Percentiles rank a stretch among this genome's conserved stretches.
phyloP scores from a whole-genome alignment of 805 yeast species.

The Nakazawaea ernobii region DNA sequence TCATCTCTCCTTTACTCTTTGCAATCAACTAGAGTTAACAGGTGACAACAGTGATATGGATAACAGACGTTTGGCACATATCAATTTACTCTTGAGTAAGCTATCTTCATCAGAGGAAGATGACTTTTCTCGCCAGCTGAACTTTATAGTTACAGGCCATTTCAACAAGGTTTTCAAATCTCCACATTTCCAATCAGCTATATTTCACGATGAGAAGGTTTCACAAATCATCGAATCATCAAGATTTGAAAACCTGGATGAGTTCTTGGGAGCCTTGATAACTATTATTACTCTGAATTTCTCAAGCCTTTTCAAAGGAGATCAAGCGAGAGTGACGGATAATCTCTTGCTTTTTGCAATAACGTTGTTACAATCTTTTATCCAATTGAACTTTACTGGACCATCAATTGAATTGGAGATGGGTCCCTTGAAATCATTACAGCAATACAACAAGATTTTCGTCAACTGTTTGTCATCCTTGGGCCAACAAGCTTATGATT shows the following conservation, averaged over 20 bases:
- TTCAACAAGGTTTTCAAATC: constrained; percentile 3
- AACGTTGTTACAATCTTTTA: constrained; percentile 58
- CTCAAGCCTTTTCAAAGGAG: not conserved
- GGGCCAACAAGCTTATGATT: constrained; percentile 70
- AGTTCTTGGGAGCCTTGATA: not conserved
- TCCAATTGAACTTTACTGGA: constrained; percentile 80
- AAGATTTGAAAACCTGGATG: not conserved
- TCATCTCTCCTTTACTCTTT: not conserved
- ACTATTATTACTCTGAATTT: not conserved
- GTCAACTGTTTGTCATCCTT: constrained; percentile 41
- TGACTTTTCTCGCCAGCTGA: not conserved
- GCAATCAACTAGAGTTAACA: too few species aligned
- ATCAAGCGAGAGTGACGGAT: constrained; percentile 10
- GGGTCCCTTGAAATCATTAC: not conserved
- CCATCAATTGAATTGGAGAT: constrained; percentile 47
- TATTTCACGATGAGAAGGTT: not conserved
- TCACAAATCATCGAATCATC: not conserved
- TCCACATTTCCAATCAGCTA: not conserved
- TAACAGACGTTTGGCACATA: not conserved
- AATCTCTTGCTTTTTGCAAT: constrained; percentile 38
- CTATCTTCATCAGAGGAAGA: not conserved
- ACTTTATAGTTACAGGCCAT: not conserved
- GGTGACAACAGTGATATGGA: not conserved
- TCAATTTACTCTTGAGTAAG: not conserved
- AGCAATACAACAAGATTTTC: constrained; percentile 16